phyloP scores from a whole-genome alignment of 176 grass and related monocot genomes.

The Musa schizocarpa region DNA sequence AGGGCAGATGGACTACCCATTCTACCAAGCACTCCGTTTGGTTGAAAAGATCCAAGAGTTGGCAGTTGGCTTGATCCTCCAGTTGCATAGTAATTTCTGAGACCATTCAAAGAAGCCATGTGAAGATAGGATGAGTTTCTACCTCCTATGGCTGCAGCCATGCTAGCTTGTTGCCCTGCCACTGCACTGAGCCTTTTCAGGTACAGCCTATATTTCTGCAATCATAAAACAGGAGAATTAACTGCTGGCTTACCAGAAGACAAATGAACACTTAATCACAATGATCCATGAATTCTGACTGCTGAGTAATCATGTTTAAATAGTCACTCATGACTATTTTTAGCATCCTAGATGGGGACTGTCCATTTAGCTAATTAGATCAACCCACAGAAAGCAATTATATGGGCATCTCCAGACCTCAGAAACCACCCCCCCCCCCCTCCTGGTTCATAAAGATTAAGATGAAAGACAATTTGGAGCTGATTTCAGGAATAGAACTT shows the following conservation, averaged over 20 bases:
- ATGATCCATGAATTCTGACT: too few species aligned
- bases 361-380: too few species aligned
- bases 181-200: slow-evolving; percentile 26
- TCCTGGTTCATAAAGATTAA: too few species aligned
- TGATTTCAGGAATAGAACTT: too few species aligned
- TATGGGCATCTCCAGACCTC: too few species aligned
- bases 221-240: slow-evolving; percentile 11
- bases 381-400: too few species aligned
- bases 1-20: slow-evolving; percentile 49
- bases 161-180: slow-evolving; percentile 26
- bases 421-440: too few species aligned
- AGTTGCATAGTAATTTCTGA: slow-evolving; percentile 54
- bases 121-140: slow-evolving; percentile 41
- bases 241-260: neutral
- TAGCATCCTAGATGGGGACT: too few species aligned
- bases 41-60: slow-evolving; percentile 23
- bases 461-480: too few species aligned
- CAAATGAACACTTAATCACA: neutral
- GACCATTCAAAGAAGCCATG: slow-evolving; percentile 39
- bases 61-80: slow-evolving; percentile 52
- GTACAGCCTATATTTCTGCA: slow-evolving; percentile 63
- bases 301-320: too few species aligned
- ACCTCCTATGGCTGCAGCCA: slow-evolving; percentile 31
- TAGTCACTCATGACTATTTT: too few species aligned
- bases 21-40: slow-evolving; percentile 40